Base-by-base conservation (phyloP, 202 grass and related monocot species). In the Setaria italica region DNA sequence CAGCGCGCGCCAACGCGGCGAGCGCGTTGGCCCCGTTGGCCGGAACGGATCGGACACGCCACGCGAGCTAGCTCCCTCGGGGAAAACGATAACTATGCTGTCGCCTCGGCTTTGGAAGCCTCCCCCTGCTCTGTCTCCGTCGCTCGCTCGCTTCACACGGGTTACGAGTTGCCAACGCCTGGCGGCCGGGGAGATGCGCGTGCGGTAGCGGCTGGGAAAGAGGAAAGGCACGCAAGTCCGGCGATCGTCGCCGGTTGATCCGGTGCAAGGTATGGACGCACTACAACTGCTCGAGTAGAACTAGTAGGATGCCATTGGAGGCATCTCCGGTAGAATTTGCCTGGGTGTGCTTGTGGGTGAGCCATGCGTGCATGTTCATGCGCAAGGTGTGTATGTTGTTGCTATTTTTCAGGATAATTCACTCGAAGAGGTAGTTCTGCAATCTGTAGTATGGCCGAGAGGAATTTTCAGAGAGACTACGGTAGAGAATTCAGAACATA, bases 21-120 rank as follows among this genome's bases (percentile, higher is more conserved):
- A 16, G 50, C 70, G 78, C 70, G 69, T 73, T 20, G 9, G 15
- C 29, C 56, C 62, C 41, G 68, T 82, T 19, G 10, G 16, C 43
- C 43, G 33, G 19, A 45, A 43, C 48, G 58, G 57, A 55, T 45
- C 66, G 67, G 81, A 79, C 58, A 79, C 39, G 49, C 39, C 66
- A 43, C 79, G 78, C 20, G 65, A 25, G 64, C 66, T 25, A 1
- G 1, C 67, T 35, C 9, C 84, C 79, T 83, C 74, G 88, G 84
- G 3, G 84, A 65, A 77, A 86, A 79, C 88, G 74, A 87, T 87
- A 60, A 68, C 84, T 8, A 49, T 72, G 88, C 72, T 54, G 48
- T 82, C 79, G 68, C 67, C 65, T 79, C 50, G 58, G 84, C 84
- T 83, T 90, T 67, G 74, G 80, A 83, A 59, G 50, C 48, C 83